Evolutionary conservation across 208 protist genomes (phyloP).

Genomic region (Crithidia fasciculata): DNA sequence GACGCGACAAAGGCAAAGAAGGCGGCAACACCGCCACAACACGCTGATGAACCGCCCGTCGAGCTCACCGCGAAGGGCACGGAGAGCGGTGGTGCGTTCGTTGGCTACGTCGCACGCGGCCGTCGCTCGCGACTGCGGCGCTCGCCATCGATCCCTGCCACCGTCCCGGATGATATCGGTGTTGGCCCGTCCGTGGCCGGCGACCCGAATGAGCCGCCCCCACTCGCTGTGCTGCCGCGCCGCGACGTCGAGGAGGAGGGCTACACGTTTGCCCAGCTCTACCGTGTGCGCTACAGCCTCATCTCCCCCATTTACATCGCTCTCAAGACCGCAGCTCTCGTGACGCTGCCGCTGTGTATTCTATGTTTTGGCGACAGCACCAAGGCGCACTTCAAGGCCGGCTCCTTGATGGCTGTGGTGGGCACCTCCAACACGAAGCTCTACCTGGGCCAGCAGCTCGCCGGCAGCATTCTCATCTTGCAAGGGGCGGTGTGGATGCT

Average conservation of each 20-base stretch:
- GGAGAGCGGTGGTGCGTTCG: constrained; percentile 10
- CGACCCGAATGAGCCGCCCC: constrained; percentile 20
- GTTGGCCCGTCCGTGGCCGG: not conserved
- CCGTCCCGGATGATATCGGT: not conserved
- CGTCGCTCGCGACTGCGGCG: constrained; percentile 15
- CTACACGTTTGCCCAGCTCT: constrained; percentile 22
- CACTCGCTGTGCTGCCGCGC: constrained; percentile 22
- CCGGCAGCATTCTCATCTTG: constrained; percentile 19
- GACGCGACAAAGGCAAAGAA: not conserved
- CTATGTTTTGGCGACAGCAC: constrained; percentile 26
- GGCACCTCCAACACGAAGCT: constrained; percentile 41
- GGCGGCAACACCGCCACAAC: not conserved
- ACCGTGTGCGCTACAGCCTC: constrained; percentile 20
- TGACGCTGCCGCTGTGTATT: constrained; percentile 37
- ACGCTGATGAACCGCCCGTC: not conserved
- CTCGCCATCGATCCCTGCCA: not conserved
- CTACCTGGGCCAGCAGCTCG: constrained; percentile 53
- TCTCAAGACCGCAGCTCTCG: constrained; percentile 25
- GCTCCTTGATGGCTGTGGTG: constrained; percentile 32
- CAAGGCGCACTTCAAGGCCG: constrained; percentile 29
- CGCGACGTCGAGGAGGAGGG: constrained; percentile 37
- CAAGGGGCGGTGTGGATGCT: constrained; percentile 43
- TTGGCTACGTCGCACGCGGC: constrained; percentile 13
- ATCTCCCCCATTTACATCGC: constrained; percentile 39
- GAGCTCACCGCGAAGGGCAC: not conserved